phyloP scores from a whole-genome alignment of 129 eudicot genomes.

The Kitagawia praeruptora region DNA sequence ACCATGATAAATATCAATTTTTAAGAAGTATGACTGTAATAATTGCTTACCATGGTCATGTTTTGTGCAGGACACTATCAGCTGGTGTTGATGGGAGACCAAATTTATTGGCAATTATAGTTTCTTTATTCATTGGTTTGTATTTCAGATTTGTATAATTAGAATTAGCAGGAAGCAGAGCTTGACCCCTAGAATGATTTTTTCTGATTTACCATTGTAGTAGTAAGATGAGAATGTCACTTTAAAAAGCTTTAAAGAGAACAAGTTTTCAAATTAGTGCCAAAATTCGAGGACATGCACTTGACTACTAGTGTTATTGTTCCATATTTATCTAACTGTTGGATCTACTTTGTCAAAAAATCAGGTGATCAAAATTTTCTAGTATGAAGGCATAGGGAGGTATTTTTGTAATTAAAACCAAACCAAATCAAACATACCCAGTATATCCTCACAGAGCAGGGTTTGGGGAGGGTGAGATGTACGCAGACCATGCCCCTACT shows the following conservation, averaged over 20 bases:
- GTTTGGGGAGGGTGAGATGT: too few species aligned
- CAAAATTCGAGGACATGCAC: not conserved
- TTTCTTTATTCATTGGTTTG: not conserved
- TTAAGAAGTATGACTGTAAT: not conserved
- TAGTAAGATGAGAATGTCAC: not conserved
- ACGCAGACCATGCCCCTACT: too few species aligned
- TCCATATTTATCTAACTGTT: too few species aligned
- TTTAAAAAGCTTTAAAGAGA: not conserved
- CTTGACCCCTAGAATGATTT: not conserved
- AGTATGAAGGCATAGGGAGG: too few species aligned
- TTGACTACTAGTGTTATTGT: not conserved
- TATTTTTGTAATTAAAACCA: too few species aligned
- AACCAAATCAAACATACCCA: too few species aligned
- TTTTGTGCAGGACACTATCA: slow-evolving; percentile 22
- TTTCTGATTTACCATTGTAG: not conserved
- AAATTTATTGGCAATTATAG: not conserved
- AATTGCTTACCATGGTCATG: not conserved
- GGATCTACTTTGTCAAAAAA: too few species aligned
- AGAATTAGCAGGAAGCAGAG: not conserved
- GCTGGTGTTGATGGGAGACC: slow-evolving; percentile 17
- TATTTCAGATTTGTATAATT: not conserved
- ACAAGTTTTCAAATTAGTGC: not conserved
- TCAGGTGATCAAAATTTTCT: too few species aligned
- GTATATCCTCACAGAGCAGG: too few species aligned
- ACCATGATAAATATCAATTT: not conserved